phyloP scores from a whole-genome alignment of 2,329 filamentous ascomycete species.

The Sphaceloma murrayae region DNA sequence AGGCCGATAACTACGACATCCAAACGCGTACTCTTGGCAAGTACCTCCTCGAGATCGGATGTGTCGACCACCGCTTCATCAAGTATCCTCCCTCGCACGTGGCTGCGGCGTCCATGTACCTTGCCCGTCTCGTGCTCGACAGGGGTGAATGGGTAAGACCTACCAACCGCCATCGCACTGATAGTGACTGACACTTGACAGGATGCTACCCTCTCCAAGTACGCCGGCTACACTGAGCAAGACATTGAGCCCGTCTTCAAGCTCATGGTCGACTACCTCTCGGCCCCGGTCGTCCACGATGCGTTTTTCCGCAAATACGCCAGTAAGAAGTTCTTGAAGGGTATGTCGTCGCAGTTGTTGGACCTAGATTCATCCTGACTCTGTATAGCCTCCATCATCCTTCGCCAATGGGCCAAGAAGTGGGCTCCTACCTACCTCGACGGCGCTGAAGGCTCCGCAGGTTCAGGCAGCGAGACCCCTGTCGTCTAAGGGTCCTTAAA shows the following conservation, averaged over 20 bases:
- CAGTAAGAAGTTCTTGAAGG: slow-evolving; percentile 98
- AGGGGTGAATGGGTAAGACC: slow-evolving; percentile 77
- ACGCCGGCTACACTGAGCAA: slow-evolving; percentile 84
- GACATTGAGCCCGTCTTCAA: slow-evolving; percentile 87
- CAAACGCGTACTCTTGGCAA: slow-evolving; percentile 95
- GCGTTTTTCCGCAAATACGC: slow-evolving; percentile 99
- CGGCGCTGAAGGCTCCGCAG: slow-evolving; percentile 19
- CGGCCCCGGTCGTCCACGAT: slow-evolving; percentile 80
- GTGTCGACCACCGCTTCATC: slow-evolving; percentile 92
- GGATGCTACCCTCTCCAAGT: slow-evolving; percentile 80
- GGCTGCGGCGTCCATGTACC: slow-evolving; percentile 88
- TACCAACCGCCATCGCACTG: slow-evolving; percentile 2
- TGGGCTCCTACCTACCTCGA: slow-evolving; percentile 30
- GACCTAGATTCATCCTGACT: slow-evolving; percentile 22
- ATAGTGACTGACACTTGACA: slow-evolving; percentile 32
- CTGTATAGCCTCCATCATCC: slow-evolving; percentile 69
- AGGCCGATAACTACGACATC: slow-evolving; percentile 98
- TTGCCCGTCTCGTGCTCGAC: slow-evolving; percentile 81
- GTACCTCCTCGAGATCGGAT: slow-evolving; percentile 93
- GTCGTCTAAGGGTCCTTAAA: slow-evolving; percentile 2
- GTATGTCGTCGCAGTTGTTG: slow-evolving; percentile 45
- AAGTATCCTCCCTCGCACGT: slow-evolving; percentile 79
- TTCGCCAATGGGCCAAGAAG: slow-evolving; percentile 80
- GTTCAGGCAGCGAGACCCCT: slow-evolving; percentile 13
- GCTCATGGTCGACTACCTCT: slow-evolving; percentile 94